Conservation (phyloP, 2,329 filamentous ascomycete species). For the Septoria petroselini region DNA sequence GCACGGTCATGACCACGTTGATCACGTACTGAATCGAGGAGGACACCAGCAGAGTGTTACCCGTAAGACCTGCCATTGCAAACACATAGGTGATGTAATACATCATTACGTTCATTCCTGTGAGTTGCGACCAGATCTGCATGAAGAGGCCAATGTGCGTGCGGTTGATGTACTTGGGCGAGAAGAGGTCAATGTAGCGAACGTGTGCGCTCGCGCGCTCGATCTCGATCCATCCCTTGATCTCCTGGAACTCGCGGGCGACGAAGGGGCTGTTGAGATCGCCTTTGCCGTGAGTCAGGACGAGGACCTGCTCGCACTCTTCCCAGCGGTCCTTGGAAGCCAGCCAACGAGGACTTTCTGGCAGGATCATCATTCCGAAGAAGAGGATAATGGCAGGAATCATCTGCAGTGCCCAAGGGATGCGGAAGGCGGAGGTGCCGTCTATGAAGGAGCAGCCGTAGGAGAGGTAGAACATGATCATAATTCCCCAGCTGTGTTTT, state of each 20-base stretch:
- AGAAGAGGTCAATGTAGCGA: conserved; percentile 68
- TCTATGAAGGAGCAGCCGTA: conserved; percentile 62
- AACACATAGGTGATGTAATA: conserved; percentile 57
- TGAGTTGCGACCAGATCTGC: conserved; percentile 73
- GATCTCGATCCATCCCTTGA: conserved; percentile 64
- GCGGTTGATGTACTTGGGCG: conserved; percentile 69
- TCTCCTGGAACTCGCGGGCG: conserved; percentile 63
- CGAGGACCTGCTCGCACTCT: conserved; percentile 59
- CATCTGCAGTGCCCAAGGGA: conserved; percentile 44
- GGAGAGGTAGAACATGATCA: conserved; percentile 46
- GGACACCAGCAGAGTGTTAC: conserved; percentile 58
- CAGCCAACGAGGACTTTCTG: conserved; percentile 65
- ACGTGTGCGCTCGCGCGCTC: conserved; percentile 68
- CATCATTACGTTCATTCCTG: conserved; percentile 34
- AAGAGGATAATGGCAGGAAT: conserved; percentile 49
- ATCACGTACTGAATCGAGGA: conserved; percentile 72
- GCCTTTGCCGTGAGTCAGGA: conserved; percentile 59
- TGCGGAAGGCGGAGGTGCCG: conserved; percentile 47
- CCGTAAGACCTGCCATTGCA: conserved; percentile 62
- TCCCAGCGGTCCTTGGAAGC: conserved; percentile 62
- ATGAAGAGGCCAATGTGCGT: conserved; percentile 68
- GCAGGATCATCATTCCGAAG: conserved; percentile 55
- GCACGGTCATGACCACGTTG: conserved; percentile 73
- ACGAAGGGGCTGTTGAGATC: conserved; percentile 54
- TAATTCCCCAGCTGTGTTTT: conserved; percentile 53